Conservation (phyloP, 2,329 filamentous ascomycete genomes). For the Penicillium sclerotiorum region DNA sequence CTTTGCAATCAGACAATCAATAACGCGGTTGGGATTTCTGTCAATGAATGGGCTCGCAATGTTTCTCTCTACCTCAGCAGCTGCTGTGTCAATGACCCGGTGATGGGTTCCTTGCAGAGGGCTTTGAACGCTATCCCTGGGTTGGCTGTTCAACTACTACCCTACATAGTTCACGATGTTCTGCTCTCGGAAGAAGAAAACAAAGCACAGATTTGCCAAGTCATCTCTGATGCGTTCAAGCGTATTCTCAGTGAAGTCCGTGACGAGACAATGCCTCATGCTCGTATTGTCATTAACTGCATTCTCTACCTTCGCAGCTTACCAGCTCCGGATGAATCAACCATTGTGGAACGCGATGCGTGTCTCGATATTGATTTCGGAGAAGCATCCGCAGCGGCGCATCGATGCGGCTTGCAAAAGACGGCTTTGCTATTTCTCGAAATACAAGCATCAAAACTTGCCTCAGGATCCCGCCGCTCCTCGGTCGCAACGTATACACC, state of each 20-base stretch:
- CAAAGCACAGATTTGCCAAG: slow-evolving; percentile 60
- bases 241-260: slow-evolving; percentile 60
- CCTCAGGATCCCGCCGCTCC: slow-evolving; percentile 66
- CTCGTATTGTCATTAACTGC: slow-evolving; percentile 73
- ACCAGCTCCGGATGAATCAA: slow-evolving; percentile 71
- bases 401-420: slow-evolving; percentile 80
- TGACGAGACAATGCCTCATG: slow-evolving; percentile 58
- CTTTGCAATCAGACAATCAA: slow-evolving; percentile 14
- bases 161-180: slow-evolving; percentile 82
- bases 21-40: slow-evolving; percentile 24
- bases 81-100: slow-evolving; percentile 62
- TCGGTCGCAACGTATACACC: slow-evolving; percentile 58
- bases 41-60: slow-evolving; percentile 38
- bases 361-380: slow-evolving; percentile 87
- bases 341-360: slow-evolving; percentile 73
- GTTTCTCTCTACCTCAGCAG: slow-evolving; percentile 57
- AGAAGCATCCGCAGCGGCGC: slow-evolving; percentile 70
- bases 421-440: slow-evolving; percentile 84
- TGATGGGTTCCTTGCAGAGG: slow-evolving; percentile 69
- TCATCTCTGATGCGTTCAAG: slow-evolving; percentile 67
- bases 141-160: slow-evolving; percentile 74
- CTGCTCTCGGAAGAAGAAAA: slow-evolving; percentile 69
- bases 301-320: slow-evolving; percentile 89
- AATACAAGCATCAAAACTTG: slow-evolving; percentile 61
- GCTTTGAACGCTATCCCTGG: slow-evolving; percentile 67